These are phyloP conservation scores for Pichia eremophila DNA, from an alignment of 805 yeast species.

Conservation along the genomic window DNA sequence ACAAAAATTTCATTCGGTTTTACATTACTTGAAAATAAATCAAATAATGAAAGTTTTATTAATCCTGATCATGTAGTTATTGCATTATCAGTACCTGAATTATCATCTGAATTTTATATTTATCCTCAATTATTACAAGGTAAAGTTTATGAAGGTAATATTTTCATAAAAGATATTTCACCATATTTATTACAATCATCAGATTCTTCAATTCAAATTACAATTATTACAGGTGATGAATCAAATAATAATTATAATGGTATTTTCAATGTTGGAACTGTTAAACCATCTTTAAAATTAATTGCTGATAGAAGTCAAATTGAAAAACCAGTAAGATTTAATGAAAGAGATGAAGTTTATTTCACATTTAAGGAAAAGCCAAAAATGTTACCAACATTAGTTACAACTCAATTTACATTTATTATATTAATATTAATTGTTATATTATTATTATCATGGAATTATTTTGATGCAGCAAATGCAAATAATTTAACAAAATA, in stretches of 20 bases:
- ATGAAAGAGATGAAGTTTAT: conserved; percentile 48
- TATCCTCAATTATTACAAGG: conserved; percentile 14
- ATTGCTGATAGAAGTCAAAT: conserved; percentile 1
- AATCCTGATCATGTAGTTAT: conserved; percentile 22
- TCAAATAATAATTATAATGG: not conserved
- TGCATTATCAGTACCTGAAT: conserved; percentile 10
- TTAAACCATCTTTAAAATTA: conserved; percentile 12
- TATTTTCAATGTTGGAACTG: conserved; percentile 9
- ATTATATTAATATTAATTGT: conserved; percentile 33
- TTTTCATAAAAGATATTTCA: conserved; percentile 18
- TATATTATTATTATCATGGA: conserved; percentile 37
- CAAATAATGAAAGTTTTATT: not conserved
- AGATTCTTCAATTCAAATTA: conserved; percentile 14
- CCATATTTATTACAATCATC: conserved; percentile 11
- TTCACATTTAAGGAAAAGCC: conserved; percentile 54
- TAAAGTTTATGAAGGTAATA: conserved; percentile 6
- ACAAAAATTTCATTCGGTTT: conserved; percentile 14
- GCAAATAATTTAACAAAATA: conserved; percentile 28
- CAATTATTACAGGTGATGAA: conserved; percentile 22
- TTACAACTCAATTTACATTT: conserved; percentile 44
- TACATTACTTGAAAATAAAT: conserved; percentile 7
- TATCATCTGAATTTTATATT: conserved; percentile 13
- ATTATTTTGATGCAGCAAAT: conserved; percentile 27
- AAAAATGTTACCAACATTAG: conserved; percentile 37
- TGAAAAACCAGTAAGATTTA: conserved; percentile 30